Evolutionary conservation across 2,329 filamentous ascomycete genomes (phyloP), one percentile per base, ranked within the genome.

Genomic region (Colletotrichum falcatum): DNA sequence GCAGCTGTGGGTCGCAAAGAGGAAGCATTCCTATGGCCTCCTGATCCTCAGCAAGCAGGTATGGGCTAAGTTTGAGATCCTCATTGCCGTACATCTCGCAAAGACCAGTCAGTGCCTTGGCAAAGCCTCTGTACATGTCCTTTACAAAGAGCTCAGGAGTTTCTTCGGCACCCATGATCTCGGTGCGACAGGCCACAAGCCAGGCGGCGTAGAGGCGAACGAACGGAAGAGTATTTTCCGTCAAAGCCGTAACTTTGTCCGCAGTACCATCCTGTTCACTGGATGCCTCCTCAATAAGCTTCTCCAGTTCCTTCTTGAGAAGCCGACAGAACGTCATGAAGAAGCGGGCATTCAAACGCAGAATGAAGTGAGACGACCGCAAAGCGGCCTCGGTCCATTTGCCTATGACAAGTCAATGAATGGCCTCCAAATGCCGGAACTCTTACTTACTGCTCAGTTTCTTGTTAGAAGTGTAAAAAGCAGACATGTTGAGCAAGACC

Each of bases 401-500:
- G 72, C 85, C 85, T 85, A 71, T 61, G 63, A 14, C 23, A 37
- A 68, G 49, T 66, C 65, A 61, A 42, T 35, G 16, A 28, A 37
- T 37, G 23, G 39, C 18, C n/a, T 3, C 14, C 44, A 5, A 59
- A 44, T n/a, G 61, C 20, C 11, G 9, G 28, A n/a, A 23, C 4
- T 12, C 28, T 30, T 5, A 79, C 83, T 71, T 71, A 82, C 82
- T 78, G 26, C 85, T 83, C 71, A 91, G 85, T 74, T 87, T 88
- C 30, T 88, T 82, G 37, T 85, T 86, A 53, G 94, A 91, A 77
- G 93, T 87, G 73, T 91, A 88, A 78, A 96, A 94, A 8, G 95
- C 94, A 7, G 94, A 90, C 72, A 98, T 92, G 76, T 97, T 98
- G 74, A 95, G 90, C 54, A 98, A 83, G 7, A 93, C 88, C 80